A percentile compares a stretch with the other conserved stretches of the same genome.
Evolutionary conservation across 2,329 filamentous ascomycete species (phyloP).

Genomic region (Parasarocladium wereldwijsianum): DNA sequence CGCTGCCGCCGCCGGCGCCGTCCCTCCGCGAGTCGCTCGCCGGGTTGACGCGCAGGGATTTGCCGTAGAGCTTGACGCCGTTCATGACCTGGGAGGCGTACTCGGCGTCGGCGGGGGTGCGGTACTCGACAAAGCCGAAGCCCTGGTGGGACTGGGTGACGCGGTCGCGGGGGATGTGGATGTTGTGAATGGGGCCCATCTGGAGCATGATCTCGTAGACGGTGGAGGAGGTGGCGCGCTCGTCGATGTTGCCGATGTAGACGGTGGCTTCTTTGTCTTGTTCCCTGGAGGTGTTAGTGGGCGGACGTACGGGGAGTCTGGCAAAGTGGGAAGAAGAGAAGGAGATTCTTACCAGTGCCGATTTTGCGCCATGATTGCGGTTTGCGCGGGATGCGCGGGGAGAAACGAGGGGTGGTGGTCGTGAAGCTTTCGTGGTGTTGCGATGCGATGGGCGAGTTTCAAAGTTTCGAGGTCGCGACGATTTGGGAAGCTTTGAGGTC

Average conservation of each 20-base stretch:
- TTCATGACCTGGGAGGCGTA: conserved; percentile 97
- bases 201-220: conserved; percentile 98
- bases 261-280: conserved; percentile 97
- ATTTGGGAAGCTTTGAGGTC: no score
- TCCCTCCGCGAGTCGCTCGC: conserved; percentile 84
- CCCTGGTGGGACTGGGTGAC: conserved; percentile 95
- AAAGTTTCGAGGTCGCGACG: no score
- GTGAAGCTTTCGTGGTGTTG: no score
- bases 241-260: conserved; percentile 97
- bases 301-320: conserved; percentile 2
- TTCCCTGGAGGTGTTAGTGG: conserved; percentile 44
- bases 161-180: conserved; percentile 94
- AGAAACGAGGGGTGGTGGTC: background rate
- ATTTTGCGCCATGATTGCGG: conserved; percentile 46
- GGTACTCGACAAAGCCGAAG: conserved; percentile 98
- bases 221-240: conserved; percentile 78
- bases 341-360: conserved; percentile 51
- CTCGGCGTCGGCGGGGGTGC: conserved; percentile 86
- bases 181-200: conserved; percentile 92
- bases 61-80: conserved; percentile 81
- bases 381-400: no score
- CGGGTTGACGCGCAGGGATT: conserved; percentile 95
- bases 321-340: background rate
- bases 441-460: no score
- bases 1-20: conserved; percentile 73